phyloP scores from a whole-genome alignment of 306 rosid species.

The Sophora flavescens region DNA sequence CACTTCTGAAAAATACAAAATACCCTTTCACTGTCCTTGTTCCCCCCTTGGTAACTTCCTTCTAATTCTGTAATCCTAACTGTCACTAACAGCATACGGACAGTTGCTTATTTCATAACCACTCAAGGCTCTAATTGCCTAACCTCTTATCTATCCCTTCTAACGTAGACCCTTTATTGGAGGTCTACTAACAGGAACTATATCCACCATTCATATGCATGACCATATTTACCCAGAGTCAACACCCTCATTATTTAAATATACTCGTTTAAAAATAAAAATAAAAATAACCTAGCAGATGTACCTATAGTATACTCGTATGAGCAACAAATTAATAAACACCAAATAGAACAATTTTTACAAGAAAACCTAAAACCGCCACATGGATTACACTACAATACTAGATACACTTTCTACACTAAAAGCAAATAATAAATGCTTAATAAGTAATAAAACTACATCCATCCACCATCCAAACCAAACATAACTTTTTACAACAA shows the following conservation, averaged over 20 bases:
- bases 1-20: too few species aligned
- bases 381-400: background rate
- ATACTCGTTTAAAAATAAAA: background rate
- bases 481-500: slow-evolving; percentile 12
- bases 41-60: too few species aligned
- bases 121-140: too few species aligned
- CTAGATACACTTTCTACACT: background rate
- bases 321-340: background rate
- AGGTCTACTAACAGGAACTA: background rate
- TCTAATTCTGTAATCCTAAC: too few species aligned
- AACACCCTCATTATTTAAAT: slow-evolving; percentile 6
- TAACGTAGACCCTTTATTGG: too few species aligned
- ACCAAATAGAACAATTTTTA: background rate
- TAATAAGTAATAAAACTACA: slow-evolving; percentile 14
- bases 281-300: background rate
- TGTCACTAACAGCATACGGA: too few species aligned
- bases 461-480: slow-evolving; percentile 8
- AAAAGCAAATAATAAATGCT: background rate
- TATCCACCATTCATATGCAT: slow-evolving; percentile 11
- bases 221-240: background rate
- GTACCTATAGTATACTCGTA: background rate
- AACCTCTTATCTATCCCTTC: too few species aligned
- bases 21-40: too few species aligned
- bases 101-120: too few species aligned
- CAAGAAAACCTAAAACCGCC: background rate